phyloP scores from a whole-genome alignment of 2,329 filamentous ascomycete genomes.

The Aspergillus neotritici region DNA sequence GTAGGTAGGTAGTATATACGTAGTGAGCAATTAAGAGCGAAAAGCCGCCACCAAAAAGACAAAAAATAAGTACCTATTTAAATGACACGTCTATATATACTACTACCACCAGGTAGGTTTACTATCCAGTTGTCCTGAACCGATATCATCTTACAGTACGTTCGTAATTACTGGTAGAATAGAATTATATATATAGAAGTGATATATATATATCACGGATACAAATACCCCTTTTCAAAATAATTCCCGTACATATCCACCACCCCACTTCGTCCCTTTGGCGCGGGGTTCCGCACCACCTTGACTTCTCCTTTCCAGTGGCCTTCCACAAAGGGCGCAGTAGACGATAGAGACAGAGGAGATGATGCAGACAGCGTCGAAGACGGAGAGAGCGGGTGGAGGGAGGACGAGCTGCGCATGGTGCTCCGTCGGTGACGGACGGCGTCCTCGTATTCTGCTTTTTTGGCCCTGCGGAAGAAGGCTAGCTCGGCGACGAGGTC shows the following conservation, averaged over 20 bases:
- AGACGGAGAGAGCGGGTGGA: constrained; percentile 13
- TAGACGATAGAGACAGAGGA: constrained; percentile 20
- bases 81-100: neutral
- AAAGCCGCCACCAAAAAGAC: too few relatives aligned
- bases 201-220: constrained; percentile 35
- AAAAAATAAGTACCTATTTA: constrained; percentile 7
- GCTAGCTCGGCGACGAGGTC: constrained; percentile 53
- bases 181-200: too few relatives aligned
- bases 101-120: too few relatives aligned
- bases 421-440: constrained; percentile 22
- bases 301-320: constrained; percentile 57
- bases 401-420: constrained; percentile 18
- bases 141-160: neutral
- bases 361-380: too few relatives aligned
- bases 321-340: constrained; percentile 47
- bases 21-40: too few relatives aligned
- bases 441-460: constrained; percentile 43
- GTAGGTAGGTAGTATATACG: too few relatives aligned
- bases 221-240: constrained; percentile 49
- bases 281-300: constrained; percentile 45
- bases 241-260: constrained; percentile 52
- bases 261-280: constrained; percentile 37
- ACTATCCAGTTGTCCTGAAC: neutral
- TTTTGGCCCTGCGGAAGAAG: constrained; percentile 50
- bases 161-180: neutral